These are phyloP conservation scores for Exserohilum turcica DNA, from an alignment of 2,329 filamentous ascomycete genomes.

Conservation along the genomic window DNA sequence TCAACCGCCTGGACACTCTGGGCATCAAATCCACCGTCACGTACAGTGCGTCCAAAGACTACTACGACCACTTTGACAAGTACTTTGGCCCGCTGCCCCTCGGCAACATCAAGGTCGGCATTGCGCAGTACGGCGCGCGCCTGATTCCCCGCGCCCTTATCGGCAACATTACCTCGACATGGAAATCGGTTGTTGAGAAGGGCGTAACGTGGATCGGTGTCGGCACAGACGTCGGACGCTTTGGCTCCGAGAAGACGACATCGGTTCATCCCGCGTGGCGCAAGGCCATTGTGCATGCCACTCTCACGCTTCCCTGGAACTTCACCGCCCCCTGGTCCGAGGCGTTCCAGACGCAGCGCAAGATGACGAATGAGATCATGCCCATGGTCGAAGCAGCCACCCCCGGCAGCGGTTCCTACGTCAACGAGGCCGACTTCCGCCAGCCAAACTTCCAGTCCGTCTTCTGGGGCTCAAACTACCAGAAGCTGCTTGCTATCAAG, in stretches of 20 bases:
- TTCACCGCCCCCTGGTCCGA: conserved; percentile 28
- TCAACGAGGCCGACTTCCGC: conserved; percentile 35
- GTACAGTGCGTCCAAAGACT: conserved; percentile 20
- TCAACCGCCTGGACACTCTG: conserved; percentile 16
- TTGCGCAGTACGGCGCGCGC: conserved; percentile 24
- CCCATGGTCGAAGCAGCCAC: conserved; percentile 27
- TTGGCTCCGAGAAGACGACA: conserved; percentile 22
- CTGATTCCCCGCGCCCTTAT: conserved; percentile 25
- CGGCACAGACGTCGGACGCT: conserved; percentile 17
- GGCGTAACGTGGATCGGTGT: conserved; percentile 29
- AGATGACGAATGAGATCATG: conserved; percentile 24
- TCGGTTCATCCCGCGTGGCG: conserved; percentile 33
- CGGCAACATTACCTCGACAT: conserved; percentile 17
- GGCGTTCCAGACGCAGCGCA: conserved; percentile 18
- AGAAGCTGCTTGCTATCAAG: conserved; percentile 32
- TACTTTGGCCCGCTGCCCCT: conserved; percentile 29
- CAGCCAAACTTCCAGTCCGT: conserved; percentile 27
- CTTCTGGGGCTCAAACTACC: conserved; percentile 35
- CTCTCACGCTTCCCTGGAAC: conserved; percentile 24
- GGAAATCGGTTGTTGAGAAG: conserved; percentile 20
- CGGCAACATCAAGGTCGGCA: conserved; percentile 27
- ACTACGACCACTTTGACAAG: conserved; percentile 32
- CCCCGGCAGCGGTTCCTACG: conserved; percentile 27
- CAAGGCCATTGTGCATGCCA: conserved; percentile 23
- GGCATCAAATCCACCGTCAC: conserved; percentile 19